Percentiles rank a stretch among this genome's conserved stretches.
Conservation (phyloP, 1,284 basidiomycete species). For the Ustilago bromivora region DNA sequence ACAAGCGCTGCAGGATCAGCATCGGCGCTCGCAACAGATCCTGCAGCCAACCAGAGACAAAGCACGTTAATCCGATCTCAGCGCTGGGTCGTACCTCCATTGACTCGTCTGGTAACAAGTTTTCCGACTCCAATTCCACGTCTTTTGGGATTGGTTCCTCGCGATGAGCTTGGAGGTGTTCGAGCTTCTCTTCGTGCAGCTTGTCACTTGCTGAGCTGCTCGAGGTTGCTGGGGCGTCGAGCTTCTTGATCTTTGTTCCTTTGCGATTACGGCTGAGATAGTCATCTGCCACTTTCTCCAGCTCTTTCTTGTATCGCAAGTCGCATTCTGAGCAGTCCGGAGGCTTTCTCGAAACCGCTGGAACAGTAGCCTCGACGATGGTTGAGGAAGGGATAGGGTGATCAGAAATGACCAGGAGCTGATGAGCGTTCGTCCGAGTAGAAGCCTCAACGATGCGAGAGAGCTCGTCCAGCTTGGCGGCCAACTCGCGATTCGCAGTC, state of each 20-base stretch:
- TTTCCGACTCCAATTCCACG: neutral
- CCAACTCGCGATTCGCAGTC: conserved; percentile 21
- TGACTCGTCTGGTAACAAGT: neutral
- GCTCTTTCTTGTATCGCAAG: neutral
- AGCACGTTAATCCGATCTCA: neutral
- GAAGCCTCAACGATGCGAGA: conserved; percentile 26
- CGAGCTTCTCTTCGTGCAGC: neutral
- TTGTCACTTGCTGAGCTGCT: no score
- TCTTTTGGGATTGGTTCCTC: neutral
- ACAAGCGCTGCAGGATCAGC: conserved; percentile 9
- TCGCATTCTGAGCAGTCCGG: neutral
- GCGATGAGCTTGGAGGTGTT: neutral
- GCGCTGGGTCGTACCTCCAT: neutral
- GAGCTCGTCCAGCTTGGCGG: conserved; percentile 32
- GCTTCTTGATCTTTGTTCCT: no score
- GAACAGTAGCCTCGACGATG: neutral
- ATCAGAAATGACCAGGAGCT: neutral
- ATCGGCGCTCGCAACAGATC: conserved; percentile 18
- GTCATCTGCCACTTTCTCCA: neutral
- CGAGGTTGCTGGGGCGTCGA: no score
- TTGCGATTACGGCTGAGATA: no score
- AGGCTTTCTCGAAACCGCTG: neutral
- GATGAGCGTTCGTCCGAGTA: neutral
- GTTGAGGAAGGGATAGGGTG: neutral
- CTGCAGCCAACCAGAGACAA: conserved; percentile 13